Evolutionary conservation across 495 filamentous ascomycete genomes (phyloP).

Genomic region (Podospora didyma): DNA sequence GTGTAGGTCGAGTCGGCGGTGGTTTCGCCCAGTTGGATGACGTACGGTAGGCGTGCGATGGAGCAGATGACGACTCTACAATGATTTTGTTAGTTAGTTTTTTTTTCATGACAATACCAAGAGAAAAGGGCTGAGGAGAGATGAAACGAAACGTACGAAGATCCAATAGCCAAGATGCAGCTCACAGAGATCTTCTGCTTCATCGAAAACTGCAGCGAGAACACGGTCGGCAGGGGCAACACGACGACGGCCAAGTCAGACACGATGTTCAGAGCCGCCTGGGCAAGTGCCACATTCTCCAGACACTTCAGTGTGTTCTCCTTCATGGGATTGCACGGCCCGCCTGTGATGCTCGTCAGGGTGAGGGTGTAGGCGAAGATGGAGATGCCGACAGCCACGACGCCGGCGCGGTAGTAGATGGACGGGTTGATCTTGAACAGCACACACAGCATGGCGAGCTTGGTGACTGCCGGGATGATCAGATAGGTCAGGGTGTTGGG

Average conservation of each 20-base stretch:
- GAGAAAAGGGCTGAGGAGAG: not conserved
- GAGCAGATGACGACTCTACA: conserved; percentile 20
- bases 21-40: conserved; percentile 7
- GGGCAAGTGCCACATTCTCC: conserved; percentile 24
- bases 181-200: conserved; percentile 14
- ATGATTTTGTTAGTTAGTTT: not conserved
- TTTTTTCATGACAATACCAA: not conserved
- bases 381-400: conserved; percentile 9
- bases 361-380: conserved; percentile 15
- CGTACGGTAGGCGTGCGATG: conserved; percentile 21
- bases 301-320: conserved; percentile 12
- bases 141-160: conserved; percentile 14
- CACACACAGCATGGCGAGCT: conserved; percentile 18
- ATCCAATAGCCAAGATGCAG: conserved; percentile 16
- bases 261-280: conserved; percentile 37
- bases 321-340: conserved; percentile 16
- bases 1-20: conserved; percentile 17
- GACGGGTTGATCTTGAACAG: conserved; percentile 16
- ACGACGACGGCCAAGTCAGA: conserved; percentile 38
- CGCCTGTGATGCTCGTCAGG: conserved; percentile 15
- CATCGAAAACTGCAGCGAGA: conserved; percentile 21
- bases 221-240: conserved; percentile 36
- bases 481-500: conserved; percentile 18
- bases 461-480: conserved; percentile 18
- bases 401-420: conserved; percentile 6